Evolutionary conservation across 495 filamentous ascomycete species (phyloP), one percentile per base, ranked within the genome.

Genomic region (Annulohypoxylon nitens): DNA sequence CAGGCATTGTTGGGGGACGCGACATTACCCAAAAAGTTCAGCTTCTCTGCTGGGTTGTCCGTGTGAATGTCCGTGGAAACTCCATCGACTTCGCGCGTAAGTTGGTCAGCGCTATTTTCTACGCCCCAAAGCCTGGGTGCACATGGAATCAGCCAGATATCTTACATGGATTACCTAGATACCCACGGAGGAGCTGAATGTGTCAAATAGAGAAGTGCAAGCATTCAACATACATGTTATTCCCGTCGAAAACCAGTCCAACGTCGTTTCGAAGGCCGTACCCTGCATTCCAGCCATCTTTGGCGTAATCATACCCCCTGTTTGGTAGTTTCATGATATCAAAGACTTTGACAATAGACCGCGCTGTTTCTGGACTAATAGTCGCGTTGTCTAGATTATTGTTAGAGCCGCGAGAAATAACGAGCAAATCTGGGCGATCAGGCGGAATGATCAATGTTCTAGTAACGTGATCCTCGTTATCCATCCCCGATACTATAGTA

Each of bases 201-300:
- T 37, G 30, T 1, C 12, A 30, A 26, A 11, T 16, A 1, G 33
- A 20, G 7, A 57, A 33, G 1, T 6, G 10, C 0, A 9, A 60
- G 3, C 8, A 16, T 23, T 16, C 51, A 14, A 16, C 65, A 25
- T 75, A 78, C 76, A 78, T 76, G 25, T 76, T 70, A 7, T 77
- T 78, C 16, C 75, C 71, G 83, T 45, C 76, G 41, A 78, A 78
- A 1, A 79, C 89, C 3, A 93, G 77, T 14, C 92, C 92, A 18
- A 93, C 91, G 1, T 86, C 86, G 78, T 93, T 93, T 16, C 92
- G 85, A 23, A 94, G 85, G 41, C 92, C 92, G 86, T 90, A 93
- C 16, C 91, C 92, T 6, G 93, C 80, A 3, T 88, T 76, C 50
- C 80, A 67, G n/a, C 92, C 92, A 16, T 86, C 79, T 16, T 76